phyloP scores from a whole-genome alignment of 805 yeast species.

The Wickerhamomyces canadensis region DNA sequence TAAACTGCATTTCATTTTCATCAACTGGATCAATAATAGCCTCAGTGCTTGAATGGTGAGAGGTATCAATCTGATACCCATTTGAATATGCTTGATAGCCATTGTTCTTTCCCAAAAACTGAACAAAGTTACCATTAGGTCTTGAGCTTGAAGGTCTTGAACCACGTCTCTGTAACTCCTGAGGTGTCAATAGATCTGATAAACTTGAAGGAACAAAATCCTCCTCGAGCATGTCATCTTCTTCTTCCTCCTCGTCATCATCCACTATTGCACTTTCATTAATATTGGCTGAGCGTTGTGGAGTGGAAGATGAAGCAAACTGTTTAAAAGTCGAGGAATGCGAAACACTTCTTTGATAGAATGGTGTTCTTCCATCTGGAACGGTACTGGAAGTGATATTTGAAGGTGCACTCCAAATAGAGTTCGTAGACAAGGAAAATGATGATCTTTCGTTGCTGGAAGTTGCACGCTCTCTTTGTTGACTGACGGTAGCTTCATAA shows the following conservation, averaged over 20 bases:
- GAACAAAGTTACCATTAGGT: conserved; percentile 2
- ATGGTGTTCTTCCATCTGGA: conserved; percentile 1
- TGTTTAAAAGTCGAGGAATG: conserved; percentile 14
- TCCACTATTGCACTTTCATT: conserved; percentile 29
- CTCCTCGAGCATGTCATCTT: conserved; percentile 44
- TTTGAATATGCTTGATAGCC: neutral
- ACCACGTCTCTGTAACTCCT: conserved; percentile 64
- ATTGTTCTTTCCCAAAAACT: neutral
- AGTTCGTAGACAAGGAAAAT: conserved; percentile 8
- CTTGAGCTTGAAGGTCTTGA: conserved; percentile 41
- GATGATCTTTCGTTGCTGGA: conserved; percentile 11
- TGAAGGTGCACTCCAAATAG: conserved; percentile 16
- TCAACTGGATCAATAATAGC: conserved; percentile 7
- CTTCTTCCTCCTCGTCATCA: conserved; percentile 35
- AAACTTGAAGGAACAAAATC: conserved; percentile 80
- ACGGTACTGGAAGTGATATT: neutral
- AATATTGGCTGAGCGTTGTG: neutral
- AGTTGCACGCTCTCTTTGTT: conserved; percentile 12
- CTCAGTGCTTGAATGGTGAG: conserved; percentile 3
- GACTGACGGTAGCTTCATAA: conserved; percentile 3
- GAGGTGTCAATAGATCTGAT: conserved; percentile 78
- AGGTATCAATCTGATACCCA: too few relatives aligned
- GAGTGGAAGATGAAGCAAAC: neutral
- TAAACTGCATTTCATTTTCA: conserved; percentile 32
- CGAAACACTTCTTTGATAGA: conserved; percentile 14